These are phyloP conservation scores for Moringa oleifera DNA, from an alignment of 345 rosid species.

Conservation along the genomic window DNA sequence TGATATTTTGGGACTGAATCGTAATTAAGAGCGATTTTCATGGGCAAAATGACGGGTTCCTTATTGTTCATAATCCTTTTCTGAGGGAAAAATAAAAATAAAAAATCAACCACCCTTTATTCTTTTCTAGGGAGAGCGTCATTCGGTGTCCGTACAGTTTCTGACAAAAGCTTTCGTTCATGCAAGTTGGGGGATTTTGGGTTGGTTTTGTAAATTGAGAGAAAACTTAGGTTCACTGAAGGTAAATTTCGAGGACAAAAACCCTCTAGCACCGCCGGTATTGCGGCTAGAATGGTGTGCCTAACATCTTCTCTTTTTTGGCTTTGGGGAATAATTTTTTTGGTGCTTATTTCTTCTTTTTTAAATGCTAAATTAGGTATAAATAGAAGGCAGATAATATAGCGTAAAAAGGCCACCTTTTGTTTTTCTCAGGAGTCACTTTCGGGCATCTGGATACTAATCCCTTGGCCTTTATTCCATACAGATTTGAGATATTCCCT, in stretches of 20 bases:
- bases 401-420: conserved; percentile 3
- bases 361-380: background rate
- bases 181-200: conserved; percentile 20
- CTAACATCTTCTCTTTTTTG: conserved; percentile 8
- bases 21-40: conserved; percentile 36
- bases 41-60: background rate
- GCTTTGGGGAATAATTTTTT: conserved; percentile 5
- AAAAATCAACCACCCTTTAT: background rate
- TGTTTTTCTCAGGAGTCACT: background rate
- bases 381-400: background rate
- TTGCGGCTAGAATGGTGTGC: conserved; percentile 91
- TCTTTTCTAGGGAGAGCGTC: conserved; percentile 22
- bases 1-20: conserved; percentile 31
- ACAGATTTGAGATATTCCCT: conserved; percentile 1
- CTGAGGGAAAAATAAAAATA: no score
- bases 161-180: conserved; percentile 20
- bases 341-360: background rate
- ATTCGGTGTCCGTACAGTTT: conserved; percentile 38
- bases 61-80: no score
- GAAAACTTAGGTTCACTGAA: conserved; percentile 11
- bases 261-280: conserved; percentile 50
- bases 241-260: conserved; percentile 17
- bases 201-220: conserved; percentile 35
- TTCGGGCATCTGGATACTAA: no score
- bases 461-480: no score